Base-by-base conservation (phyloP, 371 early-diverging fungal species). In the Rhizopus arrhizus region DNA sequence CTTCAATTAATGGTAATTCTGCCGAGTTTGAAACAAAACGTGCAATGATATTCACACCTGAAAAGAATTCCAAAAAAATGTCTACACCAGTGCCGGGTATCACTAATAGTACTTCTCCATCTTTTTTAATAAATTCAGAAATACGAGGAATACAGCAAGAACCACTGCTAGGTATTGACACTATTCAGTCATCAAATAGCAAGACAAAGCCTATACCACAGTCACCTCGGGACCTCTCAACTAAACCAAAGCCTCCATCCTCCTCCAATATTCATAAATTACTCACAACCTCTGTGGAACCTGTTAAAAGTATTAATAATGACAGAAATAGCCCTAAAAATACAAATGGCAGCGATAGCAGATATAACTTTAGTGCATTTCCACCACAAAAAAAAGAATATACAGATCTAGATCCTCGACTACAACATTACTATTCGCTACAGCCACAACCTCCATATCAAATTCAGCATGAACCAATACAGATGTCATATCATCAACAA, bases 121-220 rank as follows among this genome's bases (percentile, higher is more conserved):
- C 43, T 43, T 2, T 43, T 13, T 15, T 15, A 13, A 43, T 13
- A 15, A 43, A 43, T 15, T 15, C 43, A 43, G 43, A 43, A 15
- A 43, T 13, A 43, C 43, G 5, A 43, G n/a, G 43, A n/a, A 13
- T 43, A n/a, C 43, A 6, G 5, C 11, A 11, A 43, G n/a, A n/a
- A n/a, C n/a, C n/a, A n/a, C 43, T 5, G 1, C 11, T 12, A 29
- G 32, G 9, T 16, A 11, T 11, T 11, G 36, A 28, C 3, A 8
- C 13, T 16, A 45, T 9, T 7, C 48, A 38, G 22, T 3, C 22
- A 34, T 9, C 15, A 7, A 56, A 28, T 40, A 51, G 56, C 52
- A 49, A 53, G 43, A 41, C 59, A 13, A 65, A 59, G 42, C 59
- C 58, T 60, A 65, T 66, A 61, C 66, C 66, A 61, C 61, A 61